Conservation (phyloP, 176 grass and related monocot species). For the Zoysia pacifica region DNA sequence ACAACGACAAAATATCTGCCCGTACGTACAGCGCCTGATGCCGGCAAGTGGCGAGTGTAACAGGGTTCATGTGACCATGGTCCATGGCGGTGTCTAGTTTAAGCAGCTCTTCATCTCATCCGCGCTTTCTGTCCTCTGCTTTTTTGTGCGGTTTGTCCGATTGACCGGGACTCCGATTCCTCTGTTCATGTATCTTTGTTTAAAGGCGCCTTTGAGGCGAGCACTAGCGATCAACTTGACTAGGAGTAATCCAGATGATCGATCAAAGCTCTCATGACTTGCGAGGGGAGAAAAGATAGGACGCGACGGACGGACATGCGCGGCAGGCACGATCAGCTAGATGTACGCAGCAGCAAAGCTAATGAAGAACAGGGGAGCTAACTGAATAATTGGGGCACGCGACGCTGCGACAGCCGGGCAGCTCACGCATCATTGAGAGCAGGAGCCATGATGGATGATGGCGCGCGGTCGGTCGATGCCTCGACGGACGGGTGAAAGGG, state of each 20-base stretch:
- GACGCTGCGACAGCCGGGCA: not conserved
- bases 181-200: not conserved
- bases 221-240: too few species aligned
- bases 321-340: too few species aligned
- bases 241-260: too few species aligned
- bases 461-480: not conserved
- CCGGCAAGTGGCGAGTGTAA: too few species aligned
- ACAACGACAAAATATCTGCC: not conserved
- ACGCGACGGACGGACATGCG: too few species aligned
- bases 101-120: too few species aligned
- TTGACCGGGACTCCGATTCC: slow-evolving; percentile 39
- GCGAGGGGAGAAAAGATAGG: too few species aligned
- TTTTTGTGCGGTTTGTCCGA: slow-evolving; percentile 5
- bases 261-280: too few species aligned
- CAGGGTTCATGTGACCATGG: too few species aligned
- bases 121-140: not conserved
- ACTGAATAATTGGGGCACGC: slow-evolving; percentile 1
- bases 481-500: slow-evolving; percentile 6
- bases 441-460: not conserved
- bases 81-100: too few species aligned
- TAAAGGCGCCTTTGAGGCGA: not conserved
- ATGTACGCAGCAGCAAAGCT: too few species aligned
- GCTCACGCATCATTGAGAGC: slow-evolving; percentile 15
- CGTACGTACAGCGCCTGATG: not conserved
- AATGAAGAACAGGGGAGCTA: not conserved